A percentile compares a stretch with the other conserved stretches of the same genome.
These are phyloP conservation scores for Eurotiales sp. DNA, from an alignment of 2,329 filamentous ascomycete genomes.

Conservation along the genomic window DNA sequence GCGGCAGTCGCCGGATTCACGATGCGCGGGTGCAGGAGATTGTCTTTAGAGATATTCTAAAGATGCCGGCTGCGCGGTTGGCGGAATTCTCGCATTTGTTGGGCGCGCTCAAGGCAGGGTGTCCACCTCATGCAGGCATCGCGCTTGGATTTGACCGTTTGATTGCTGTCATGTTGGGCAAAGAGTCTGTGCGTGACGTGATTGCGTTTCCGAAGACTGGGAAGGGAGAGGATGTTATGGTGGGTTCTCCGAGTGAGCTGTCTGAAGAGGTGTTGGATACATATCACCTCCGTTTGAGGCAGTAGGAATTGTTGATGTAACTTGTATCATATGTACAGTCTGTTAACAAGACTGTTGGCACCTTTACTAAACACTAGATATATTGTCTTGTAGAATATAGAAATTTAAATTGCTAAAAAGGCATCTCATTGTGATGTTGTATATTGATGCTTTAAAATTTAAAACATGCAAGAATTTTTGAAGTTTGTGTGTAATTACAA, in stretches of 20 bases:
- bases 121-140: constrained; percentile 91
- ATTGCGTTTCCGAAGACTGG: constrained; percentile 96
- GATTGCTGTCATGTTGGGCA: constrained; percentile 72
- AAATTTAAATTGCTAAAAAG: too few species aligned
- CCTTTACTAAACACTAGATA: too few species aligned
- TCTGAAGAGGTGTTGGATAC: constrained; percentile 57
- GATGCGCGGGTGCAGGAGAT: constrained; percentile 76
- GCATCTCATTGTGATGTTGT: too few species aligned
- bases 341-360: too few species aligned
- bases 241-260: constrained; percentile 69
- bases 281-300: constrained; percentile 52
- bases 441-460: too few species aligned
- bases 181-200: constrained; percentile 78
- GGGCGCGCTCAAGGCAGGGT: constrained; percentile 75
- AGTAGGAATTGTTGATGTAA: constrained; percentile 5
- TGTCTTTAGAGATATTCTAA: constrained; percentile 76
- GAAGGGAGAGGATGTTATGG: constrained; percentile 80
- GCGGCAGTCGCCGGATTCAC: constrained; percentile 90
- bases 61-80: constrained; percentile 70
- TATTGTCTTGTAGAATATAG: too few species aligned
- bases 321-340: constrained; percentile 11
- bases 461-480: too few species aligned
- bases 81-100: constrained; percentile 81
- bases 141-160: constrained; percentile 89
- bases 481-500: too few species aligned